Evolutionary conservation across 108 stramenopile species (phyloP).

Genomic region (Cyclotella atomus): DNA sequence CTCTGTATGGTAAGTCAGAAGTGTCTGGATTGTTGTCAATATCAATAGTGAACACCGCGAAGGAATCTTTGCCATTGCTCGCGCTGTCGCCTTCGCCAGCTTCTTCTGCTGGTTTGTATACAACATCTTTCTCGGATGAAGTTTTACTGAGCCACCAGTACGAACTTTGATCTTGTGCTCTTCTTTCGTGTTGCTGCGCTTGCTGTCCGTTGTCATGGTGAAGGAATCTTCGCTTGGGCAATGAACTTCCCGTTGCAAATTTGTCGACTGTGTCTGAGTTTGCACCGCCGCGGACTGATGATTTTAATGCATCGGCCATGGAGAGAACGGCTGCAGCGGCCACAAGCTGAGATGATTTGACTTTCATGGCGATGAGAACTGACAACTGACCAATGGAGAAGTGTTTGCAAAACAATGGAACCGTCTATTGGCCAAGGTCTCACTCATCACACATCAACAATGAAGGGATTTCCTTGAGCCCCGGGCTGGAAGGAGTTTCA

Average conservation of each 20-base stretch:
- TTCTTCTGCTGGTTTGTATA: background rate
- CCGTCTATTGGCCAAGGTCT: too few species aligned
- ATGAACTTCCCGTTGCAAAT: background rate
- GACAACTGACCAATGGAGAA: too few species aligned
- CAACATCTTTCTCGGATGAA: conserved; percentile 12
- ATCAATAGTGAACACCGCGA: conserved; percentile 9
- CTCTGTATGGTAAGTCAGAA: background rate
- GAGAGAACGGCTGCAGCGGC: too few species aligned
- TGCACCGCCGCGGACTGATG: conserved; percentile 6
- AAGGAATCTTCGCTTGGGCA: background rate
- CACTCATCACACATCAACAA: too few species aligned
- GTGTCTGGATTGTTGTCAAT: conserved; percentile 15
- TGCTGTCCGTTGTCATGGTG: background rate
- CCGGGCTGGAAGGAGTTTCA: too few species aligned
- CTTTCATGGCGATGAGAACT: too few species aligned
- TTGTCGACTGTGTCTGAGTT: too few species aligned
- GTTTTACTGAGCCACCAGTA: conserved; percentile 14
- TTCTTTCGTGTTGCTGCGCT: background rate
- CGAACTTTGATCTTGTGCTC: background rate
- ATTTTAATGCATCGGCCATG: background rate
- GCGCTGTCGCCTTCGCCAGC: background rate
- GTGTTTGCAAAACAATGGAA: too few species aligned
- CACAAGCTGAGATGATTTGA: too few species aligned
- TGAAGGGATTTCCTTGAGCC: too few species aligned
- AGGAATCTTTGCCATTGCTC: background rate